A percentile compares a stretch with the other conserved stretches of the same genome.
These are phyloP conservation scores for Endogone sp. DNA, from an alignment of 192 early-diverging fungal genomes.

Conservation along the genomic window DNA sequence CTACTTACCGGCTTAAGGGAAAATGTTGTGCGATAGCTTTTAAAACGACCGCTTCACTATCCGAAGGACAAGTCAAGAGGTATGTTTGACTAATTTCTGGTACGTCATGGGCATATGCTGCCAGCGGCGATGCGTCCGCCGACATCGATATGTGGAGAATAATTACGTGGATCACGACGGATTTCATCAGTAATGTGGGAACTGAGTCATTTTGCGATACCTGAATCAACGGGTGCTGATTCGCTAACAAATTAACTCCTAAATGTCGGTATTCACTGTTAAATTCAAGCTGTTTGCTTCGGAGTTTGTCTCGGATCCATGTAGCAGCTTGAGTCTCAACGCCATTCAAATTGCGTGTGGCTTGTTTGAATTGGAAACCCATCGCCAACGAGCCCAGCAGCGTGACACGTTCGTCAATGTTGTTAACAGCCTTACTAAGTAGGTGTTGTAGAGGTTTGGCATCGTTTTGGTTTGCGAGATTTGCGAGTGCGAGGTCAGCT, in stretches of 20 bases:
- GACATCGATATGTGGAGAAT: constrained; percentile 4
- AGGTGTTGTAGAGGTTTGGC: background rate
- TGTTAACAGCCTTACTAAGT: background rate
- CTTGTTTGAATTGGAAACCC: constrained; percentile 3
- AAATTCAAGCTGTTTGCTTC: background rate
- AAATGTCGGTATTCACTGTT: constrained; percentile 1
- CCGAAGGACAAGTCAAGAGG: constrained; percentile 8
- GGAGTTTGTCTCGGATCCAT: constrained; percentile 3
- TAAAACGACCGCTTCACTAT: constrained; percentile 3
- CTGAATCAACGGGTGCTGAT: constrained; percentile 4
- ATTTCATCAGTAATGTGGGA: constrained; percentile 8
- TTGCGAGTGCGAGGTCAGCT: background rate
- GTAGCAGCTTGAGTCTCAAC: background rate
- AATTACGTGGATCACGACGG: constrained; percentile 9
- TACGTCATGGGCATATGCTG: constrained; percentile 8
- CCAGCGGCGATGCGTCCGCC: constrained; percentile 5
- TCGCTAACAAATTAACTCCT: background rate
- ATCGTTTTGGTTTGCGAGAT: background rate
- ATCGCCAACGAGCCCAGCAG: constrained; percentile 9
- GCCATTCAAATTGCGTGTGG: constrained; percentile 2
- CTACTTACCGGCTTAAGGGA: background rate
- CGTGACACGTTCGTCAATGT: background rate
- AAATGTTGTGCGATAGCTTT: background rate
- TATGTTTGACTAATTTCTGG: background rate
- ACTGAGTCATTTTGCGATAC: background rate